phyloP scores from a whole-genome alignment of 345 rosid genomes.

The Kandelia obovata region DNA sequence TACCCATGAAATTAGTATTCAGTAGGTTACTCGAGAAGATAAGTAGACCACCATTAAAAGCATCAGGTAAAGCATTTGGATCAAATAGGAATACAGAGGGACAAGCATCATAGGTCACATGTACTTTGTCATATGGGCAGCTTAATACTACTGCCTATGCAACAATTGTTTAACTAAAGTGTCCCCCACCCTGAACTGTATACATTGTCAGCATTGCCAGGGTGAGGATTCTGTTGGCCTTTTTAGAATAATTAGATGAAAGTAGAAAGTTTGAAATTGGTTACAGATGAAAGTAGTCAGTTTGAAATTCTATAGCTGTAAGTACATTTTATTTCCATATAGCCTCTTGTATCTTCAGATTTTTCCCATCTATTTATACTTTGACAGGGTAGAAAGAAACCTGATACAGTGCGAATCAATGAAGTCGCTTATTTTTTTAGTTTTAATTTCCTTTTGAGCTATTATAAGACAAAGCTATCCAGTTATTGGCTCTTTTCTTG shows the following conservation, averaged over 20 bases:
- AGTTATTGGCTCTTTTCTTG: too few relatives aligned
- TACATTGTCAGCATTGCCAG: conserved; percentile 5
- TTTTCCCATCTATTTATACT: neutral
- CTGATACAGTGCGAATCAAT: too few relatives aligned
- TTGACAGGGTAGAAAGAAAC: conserved; percentile 1
- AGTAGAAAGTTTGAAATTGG: conserved; percentile 21
- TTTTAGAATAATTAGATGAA: conserved; percentile 15
- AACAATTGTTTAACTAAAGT: conserved; percentile 23
- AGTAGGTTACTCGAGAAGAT: conserved; percentile 99
- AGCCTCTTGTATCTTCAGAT: neutral
- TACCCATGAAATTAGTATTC: conserved; percentile 91
- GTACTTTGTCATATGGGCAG: conserved; percentile 25
- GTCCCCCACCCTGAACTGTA: neutral
- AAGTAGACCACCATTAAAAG: conserved; percentile 83
- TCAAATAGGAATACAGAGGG: conserved; percentile 39
- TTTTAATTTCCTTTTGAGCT: too few relatives aligned
- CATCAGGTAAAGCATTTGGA: conserved; percentile 37
- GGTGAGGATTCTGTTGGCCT: conserved; percentile 12
- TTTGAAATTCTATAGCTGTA: neutral
- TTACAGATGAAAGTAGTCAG: conserved; percentile 1
- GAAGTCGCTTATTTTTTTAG: too few relatives aligned
- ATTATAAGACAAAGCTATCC: too few relatives aligned
- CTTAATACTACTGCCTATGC: conserved; percentile 19
- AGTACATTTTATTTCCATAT: conserved; percentile 21
- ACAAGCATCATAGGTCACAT: conserved; percentile 31